phyloP scores from a whole-genome alignment of 2,329 filamentous ascomycete genomes.

The Alternaria conjuncta region DNA sequence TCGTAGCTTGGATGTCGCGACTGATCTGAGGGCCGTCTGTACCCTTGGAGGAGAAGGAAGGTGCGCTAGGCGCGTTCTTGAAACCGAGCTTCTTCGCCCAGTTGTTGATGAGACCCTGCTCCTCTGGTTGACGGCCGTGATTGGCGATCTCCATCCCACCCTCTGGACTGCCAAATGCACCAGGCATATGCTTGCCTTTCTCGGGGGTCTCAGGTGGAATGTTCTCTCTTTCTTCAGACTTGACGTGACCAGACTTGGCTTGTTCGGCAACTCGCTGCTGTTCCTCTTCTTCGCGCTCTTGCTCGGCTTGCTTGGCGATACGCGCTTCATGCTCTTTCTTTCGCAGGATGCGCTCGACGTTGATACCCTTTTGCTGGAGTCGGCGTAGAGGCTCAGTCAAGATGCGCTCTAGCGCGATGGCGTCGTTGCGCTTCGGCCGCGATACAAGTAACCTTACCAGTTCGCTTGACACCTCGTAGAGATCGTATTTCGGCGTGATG shows the following conservation, averaged over 20 bases:
- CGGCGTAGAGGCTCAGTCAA: slow-evolving; percentile 83
- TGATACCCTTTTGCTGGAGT: slow-evolving; percentile 87
- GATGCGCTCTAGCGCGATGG: slow-evolving; percentile 89
- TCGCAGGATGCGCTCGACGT: slow-evolving; percentile 91
- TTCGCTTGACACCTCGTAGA: slow-evolving; percentile 91
- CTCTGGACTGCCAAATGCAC: slow-evolving; percentile 46
- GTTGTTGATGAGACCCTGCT: slow-evolving; percentile 43
- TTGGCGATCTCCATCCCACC: slow-evolving; percentile 36
- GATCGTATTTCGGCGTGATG: slow-evolving; percentile 76
- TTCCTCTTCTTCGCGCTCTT: slow-evolving; percentile 69
- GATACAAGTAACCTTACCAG: slow-evolving; percentile 81
- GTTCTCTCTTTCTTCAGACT: slow-evolving; percentile 19
- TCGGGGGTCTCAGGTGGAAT: slow-evolving; percentile 36
- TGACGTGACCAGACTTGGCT: slow-evolving; percentile 30
- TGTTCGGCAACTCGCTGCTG: slow-evolving; percentile 52
- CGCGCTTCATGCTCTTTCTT: slow-evolving; percentile 86
- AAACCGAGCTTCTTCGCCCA: slow-evolving; percentile 48
- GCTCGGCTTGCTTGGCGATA: slow-evolving; percentile 83
- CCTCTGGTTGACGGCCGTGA: slow-evolving; percentile 26
- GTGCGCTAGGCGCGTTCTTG: slow-evolving; percentile 31
- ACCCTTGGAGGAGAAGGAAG: slow-evolving; percentile 3
- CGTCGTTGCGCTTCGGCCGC: slow-evolving; percentile 85
- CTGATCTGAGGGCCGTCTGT: slow-evolving; percentile 45
- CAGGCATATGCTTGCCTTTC: slow-evolving; percentile 43
- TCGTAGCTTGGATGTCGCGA: slow-evolving; percentile 43